phyloP scores from a whole-genome alignment of 2,329 filamentous ascomycete species.

The Xylaria sp. region DNA sequence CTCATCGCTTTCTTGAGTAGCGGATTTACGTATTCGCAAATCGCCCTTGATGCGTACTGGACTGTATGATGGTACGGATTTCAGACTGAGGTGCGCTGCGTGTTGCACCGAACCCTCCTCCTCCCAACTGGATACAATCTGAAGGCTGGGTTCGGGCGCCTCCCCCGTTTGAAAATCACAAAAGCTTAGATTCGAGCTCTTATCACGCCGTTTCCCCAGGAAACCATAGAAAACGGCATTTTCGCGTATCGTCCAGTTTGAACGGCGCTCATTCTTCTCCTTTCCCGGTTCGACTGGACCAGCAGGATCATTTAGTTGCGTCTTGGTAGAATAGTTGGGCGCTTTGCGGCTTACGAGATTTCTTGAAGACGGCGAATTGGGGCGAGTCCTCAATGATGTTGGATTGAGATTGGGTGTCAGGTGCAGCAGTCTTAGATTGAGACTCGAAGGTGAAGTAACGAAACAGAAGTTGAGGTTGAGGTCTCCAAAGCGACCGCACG shows the following conservation, averaged over 20 bases:
- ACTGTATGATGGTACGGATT: constrained; percentile 59
- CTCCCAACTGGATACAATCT: constrained; percentile 58
- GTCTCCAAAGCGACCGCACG: neutral
- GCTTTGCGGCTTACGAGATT: constrained; percentile 38
- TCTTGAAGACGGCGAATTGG: constrained; percentile 23
- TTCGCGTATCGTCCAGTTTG: constrained; percentile 42
- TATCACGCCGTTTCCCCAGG: constrained; percentile 72
- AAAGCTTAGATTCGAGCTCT: constrained; percentile 77
- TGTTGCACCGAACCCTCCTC: constrained; percentile 51
- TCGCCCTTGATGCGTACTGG: constrained; percentile 62
- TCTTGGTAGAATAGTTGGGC: neutral
- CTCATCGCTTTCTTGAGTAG: neutral
- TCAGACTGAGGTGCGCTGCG: constrained; percentile 54
- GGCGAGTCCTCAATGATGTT: neutral
- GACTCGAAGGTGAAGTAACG: constrained; percentile 12
- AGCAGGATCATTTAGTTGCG: constrained; percentile 5
- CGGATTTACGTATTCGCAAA: constrained; percentile 27
- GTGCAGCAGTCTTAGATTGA: neutral
- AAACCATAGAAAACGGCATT: constrained; percentile 74
- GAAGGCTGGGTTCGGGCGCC: constrained; percentile 41
- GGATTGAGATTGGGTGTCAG: constrained; percentile 32
- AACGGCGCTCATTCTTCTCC: neutral
- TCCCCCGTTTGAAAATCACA: constrained; percentile 58
- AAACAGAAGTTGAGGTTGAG: constrained; percentile 2
- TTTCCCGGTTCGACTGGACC: constrained; percentile 9